A percentile compares a stretch with the other conserved stretches of the same genome.
Conservation (phyloP, 257 asterid genomes). For the Solanum chiquidenum region DNA sequence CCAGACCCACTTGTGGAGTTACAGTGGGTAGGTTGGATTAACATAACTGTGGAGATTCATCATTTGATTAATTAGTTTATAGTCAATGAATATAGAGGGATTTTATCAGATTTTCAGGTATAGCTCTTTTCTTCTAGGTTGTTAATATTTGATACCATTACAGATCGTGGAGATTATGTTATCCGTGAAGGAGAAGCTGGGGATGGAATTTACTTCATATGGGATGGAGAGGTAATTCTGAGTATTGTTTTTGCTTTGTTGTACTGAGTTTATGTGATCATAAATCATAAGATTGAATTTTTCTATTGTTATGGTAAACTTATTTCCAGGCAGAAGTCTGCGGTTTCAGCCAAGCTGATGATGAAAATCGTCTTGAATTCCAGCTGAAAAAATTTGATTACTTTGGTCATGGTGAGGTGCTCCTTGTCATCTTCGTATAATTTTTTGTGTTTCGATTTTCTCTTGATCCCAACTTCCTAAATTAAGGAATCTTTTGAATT, state of each 20-base stretch:
- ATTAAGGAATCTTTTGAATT: background rate
- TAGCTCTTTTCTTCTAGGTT: background rate
- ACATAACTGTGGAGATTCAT: background rate
- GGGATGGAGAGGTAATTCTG: constrained; percentile 77
- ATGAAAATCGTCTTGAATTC: constrained; percentile 47
- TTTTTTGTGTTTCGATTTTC: background rate
- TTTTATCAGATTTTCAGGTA: background rate
- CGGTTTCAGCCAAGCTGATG: constrained; percentile 55
- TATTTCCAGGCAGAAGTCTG: constrained; percentile 75
- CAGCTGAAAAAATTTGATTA: constrained; percentile 59
- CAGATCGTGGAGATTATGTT: constrained; percentile 68
- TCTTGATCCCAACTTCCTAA: background rate
- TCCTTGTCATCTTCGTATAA: background rate
- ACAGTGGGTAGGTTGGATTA: background rate
- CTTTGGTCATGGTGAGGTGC: constrained; percentile 81
- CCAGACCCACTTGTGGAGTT: background rate
- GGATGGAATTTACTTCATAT: constrained; percentile 72
- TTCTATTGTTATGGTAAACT: background rate
- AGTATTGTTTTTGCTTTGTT: constrained; percentile 4
- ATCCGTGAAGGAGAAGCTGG: constrained; percentile 75
- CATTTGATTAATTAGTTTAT: background rate
- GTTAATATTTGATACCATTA: background rate
- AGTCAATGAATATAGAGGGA: background rate
- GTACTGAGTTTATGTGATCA: background rate
- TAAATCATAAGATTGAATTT: background rate